phyloP scores from a whole-genome alignment of 2,329 filamentous ascomycete species.

The Ophidiomyces ophidiicola region DNA sequence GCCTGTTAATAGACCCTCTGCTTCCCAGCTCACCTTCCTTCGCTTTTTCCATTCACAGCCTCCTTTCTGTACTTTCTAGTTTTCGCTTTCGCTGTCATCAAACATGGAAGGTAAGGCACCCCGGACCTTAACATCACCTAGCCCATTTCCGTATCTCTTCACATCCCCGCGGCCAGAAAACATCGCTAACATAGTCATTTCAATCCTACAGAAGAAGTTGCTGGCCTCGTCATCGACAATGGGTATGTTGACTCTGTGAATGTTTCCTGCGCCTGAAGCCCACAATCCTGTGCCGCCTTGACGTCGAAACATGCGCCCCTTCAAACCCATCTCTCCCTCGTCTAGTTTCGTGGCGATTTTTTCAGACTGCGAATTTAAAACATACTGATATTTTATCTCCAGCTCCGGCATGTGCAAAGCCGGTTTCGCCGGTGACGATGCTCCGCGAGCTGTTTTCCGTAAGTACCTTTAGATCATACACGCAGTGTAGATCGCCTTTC shows the following conservation, averaged over 20 bases:
- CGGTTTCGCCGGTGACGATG: slow-evolving; percentile 99
- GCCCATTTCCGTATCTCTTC: slow-evolving; percentile 14
- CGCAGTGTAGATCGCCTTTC: neutral
- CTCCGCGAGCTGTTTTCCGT: slow-evolving; percentile 99
- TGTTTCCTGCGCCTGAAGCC: neutral
- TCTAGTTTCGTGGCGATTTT: slow-evolving; percentile 12
- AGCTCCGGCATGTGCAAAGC: slow-evolving; percentile 99
- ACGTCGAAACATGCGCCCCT: slow-evolving; percentile 9
- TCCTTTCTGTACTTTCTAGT: slow-evolving; percentile 27
- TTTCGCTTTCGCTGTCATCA: slow-evolving; percentile 26
- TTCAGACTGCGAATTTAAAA: too few species aligned
- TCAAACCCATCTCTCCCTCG: too few species aligned
- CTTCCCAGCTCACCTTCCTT: slow-evolving; percentile 13
- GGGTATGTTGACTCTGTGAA: slow-evolving; percentile 61
- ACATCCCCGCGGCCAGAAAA: slow-evolving; percentile 15
- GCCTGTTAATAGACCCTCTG: slow-evolving; percentile 13
- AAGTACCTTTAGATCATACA: slow-evolving; percentile 44
- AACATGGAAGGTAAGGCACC: slow-evolving; percentile 52
- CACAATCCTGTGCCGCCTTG: neutral
- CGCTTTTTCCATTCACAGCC: slow-evolving; percentile 24
- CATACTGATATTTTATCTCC: slow-evolving; percentile 24
- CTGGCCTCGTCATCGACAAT: slow-evolving; percentile 99
- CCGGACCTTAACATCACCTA: slow-evolving; percentile 20
- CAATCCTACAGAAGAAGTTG: slow-evolving; percentile 79
- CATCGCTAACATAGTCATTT: slow-evolving; percentile 36